These are phyloP conservation scores for Aspergillus tanneri DNA, from an alignment of 2,329 filamentous ascomycete genomes.

Conservation along the genomic window DNA sequence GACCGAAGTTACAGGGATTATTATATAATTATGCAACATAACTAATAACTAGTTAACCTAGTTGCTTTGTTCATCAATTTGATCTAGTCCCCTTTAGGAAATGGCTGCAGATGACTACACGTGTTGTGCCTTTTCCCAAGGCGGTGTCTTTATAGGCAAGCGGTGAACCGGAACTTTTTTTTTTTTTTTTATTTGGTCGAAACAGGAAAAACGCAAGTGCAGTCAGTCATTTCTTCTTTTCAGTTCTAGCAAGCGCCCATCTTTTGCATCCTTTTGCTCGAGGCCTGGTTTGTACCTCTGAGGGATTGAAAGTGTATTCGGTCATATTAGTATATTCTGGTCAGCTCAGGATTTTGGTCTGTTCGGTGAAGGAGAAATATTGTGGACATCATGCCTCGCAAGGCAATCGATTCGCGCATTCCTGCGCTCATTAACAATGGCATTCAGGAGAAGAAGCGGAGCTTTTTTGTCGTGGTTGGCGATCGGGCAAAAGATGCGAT, in stretches of 20 bases:
- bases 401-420: slow-evolving; percentile 79
- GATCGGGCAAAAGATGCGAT: slow-evolving; percentile 95
- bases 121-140: slow-evolving; percentile 4
- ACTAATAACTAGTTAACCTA: too few relatives aligned
- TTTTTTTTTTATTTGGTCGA: slow-evolving; percentile 11
- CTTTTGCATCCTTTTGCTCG: too few relatives aligned
- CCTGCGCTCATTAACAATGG: slow-evolving; percentile 89
- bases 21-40: too few relatives aligned
- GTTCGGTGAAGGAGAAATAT: slow-evolving; percentile 1
- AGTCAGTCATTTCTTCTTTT: background rate
- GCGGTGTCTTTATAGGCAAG: slow-evolving; percentile 21
- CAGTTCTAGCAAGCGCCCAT: too few relatives aligned
- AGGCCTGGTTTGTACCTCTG: too few relatives aligned
- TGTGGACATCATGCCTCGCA: slow-evolving; percentile 41
- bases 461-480: slow-evolving; percentile 95
- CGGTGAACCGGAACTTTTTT: slow-evolving; percentile 27
- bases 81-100: background rate
- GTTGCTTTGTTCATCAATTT: too few relatives aligned
- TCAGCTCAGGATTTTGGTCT: slow-evolving; percentile 1
- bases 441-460: slow-evolving; percentile 90
- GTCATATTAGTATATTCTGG: background rate
- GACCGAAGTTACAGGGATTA: background rate
- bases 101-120: background rate
- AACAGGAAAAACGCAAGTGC: background rate
- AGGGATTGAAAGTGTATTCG: background rate